These are phyloP conservation scores for Tolypocladium nubicola DNA, from an alignment of 2,329 filamentous ascomycete genomes.

Conservation along the genomic window DNA sequence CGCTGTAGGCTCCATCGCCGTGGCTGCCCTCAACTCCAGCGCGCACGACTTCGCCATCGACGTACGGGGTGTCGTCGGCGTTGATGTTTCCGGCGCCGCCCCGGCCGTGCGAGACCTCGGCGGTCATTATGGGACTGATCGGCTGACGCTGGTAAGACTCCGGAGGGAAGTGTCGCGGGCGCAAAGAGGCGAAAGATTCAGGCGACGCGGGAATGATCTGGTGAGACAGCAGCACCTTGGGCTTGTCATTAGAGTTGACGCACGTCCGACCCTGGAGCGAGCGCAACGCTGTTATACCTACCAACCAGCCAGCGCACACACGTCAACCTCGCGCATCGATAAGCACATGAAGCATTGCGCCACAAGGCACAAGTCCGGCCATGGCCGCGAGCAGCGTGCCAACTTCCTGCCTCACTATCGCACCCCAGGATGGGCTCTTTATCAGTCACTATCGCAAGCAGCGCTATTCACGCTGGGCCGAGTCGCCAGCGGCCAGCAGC, in stretches of 20 bases:
- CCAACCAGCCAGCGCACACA: background rate
- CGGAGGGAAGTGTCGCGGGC: background rate
- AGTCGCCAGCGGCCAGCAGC: constrained; percentile 1
- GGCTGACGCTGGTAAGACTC: constrained; percentile 7
- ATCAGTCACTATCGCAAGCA: background rate
- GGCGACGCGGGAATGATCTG: background rate
- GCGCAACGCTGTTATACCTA: background rate
- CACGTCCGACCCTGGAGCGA: background rate
- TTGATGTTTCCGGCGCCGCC: constrained; percentile 53
- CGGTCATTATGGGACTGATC: constrained; percentile 15
- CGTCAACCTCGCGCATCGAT: background rate
- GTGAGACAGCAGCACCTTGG: background rate
- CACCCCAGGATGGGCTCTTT: background rate
- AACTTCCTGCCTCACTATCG: background rate
- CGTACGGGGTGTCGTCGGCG: constrained; percentile 45
- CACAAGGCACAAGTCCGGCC: background rate
- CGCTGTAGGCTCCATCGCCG: constrained; percentile 46
- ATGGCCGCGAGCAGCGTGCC: background rate
- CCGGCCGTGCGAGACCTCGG: constrained; percentile 49
- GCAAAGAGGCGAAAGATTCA: background rate
- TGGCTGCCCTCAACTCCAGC: constrained; percentile 43
- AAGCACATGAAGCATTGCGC: background rate
- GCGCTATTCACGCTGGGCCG: background rate
- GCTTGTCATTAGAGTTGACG: background rate
- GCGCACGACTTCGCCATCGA: constrained; percentile 52